Conservation (phyloP, 2,329 filamentous ascomycete genomes). For the Tolypocladium capitatum region DNA sequence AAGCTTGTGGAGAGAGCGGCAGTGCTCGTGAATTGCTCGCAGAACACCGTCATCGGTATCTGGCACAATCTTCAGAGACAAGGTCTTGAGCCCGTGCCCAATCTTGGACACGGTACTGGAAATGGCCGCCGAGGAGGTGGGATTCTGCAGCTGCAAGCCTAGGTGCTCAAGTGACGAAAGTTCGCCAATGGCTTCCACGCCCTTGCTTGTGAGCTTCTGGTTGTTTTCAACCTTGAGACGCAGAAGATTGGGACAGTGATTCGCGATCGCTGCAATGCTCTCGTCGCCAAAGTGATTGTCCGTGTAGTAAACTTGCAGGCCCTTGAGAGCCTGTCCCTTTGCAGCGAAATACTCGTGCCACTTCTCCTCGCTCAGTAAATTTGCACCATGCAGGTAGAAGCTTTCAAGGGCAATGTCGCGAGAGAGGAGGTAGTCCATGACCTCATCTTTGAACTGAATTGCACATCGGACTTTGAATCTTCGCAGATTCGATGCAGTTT, state of each 20-base stretch:
- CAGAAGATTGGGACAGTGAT: constrained; percentile 52
- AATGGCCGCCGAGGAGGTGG: constrained; percentile 43
- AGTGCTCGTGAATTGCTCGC: constrained; percentile 55
- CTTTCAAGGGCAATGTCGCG: constrained; percentile 56
- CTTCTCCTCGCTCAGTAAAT: constrained; percentile 62
- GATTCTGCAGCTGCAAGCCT: constrained; percentile 52
- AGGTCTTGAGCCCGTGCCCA: constrained; percentile 56
- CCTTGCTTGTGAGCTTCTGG: constrained; percentile 54
- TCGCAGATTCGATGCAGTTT: constrained; percentile 55
- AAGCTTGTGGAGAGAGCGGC: constrained; percentile 57
- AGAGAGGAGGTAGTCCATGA: constrained; percentile 67
- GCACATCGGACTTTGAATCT: constrained; percentile 67
- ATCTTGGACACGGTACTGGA: constrained; percentile 46
- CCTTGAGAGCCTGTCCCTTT: constrained; percentile 51
- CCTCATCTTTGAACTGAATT: constrained; percentile 81
- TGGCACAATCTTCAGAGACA: constrained; percentile 61
- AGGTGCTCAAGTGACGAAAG: constrained; percentile 59
- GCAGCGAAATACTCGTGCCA: constrained; percentile 59
- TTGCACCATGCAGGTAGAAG: constrained; percentile 71
- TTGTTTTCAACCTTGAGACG: constrained; percentile 75
- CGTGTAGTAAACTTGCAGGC: constrained; percentile 68
- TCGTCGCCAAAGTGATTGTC: constrained; percentile 71
- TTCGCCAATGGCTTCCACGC: constrained; percentile 50
- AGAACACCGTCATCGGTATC: constrained; percentile 58
- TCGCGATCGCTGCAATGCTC: constrained; percentile 46